Conservation (phyloP, 768 basidiomycete genomes). For the Saitozyma podzolica region DNA sequence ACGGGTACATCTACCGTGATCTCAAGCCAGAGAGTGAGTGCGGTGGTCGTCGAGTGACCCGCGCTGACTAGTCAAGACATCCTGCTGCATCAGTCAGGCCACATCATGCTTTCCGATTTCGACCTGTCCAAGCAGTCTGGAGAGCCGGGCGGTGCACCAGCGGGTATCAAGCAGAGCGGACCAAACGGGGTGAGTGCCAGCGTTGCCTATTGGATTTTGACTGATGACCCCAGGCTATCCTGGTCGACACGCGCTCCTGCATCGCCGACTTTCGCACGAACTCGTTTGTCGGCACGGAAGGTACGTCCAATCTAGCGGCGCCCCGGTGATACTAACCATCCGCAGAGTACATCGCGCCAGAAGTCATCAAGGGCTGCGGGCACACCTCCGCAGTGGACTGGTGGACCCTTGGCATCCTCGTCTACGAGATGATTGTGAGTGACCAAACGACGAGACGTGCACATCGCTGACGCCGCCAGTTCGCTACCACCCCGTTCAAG, state of each 20-base stretch:
- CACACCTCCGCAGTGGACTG: constrained; percentile 99
- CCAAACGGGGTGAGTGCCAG: constrained; percentile 76
- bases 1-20: constrained; percentile 99
- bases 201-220: not conserved
- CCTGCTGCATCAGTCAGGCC: constrained; percentile 92
- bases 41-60: not conserved
- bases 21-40: constrained; percentile 96
- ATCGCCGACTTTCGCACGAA: constrained; percentile 97
- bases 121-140: constrained; percentile 95
- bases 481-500: constrained; percentile 98
- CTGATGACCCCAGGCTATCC: constrained; percentile 65
- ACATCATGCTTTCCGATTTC: constrained; percentile 99
- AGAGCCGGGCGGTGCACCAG: constrained; percentile 80
- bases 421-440: constrained; percentile 78
- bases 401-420: constrained; percentile 98
- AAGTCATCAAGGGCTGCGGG: constrained; percentile 93
- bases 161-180: constrained; percentile 78
- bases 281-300: constrained; percentile 99
- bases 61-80: constrained; percentile 66
- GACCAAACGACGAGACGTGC: not conserved
- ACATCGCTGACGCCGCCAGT: constrained; percentile 59
- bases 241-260: constrained; percentile 96
- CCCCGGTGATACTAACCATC: constrained; percentile 1
- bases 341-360: constrained; percentile 96
- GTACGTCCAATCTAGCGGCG: constrained; percentile 56